Conservation (phyloP, 345 rosid genomes). For the Salix purpurea region DNA sequence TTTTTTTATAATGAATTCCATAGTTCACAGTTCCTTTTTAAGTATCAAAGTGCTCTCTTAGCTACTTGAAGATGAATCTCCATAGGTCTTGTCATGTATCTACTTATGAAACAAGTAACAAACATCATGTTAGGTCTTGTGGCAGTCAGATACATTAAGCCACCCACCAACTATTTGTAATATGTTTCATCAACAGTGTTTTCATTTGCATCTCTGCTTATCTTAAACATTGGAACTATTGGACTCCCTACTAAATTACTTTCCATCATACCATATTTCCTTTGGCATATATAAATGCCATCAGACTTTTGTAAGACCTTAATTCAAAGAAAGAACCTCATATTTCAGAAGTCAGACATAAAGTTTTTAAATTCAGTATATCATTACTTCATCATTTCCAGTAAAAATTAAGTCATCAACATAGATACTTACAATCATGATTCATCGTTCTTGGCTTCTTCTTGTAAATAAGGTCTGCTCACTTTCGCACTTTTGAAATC, state of each 20-base stretch:
- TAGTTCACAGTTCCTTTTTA: neutral
- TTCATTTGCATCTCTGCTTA: neutral
- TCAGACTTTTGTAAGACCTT: neutral
- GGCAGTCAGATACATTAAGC: neutral
- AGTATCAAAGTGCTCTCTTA: neutral
- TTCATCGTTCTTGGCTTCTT: neutral
- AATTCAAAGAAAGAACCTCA: neutral
- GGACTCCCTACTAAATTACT: neutral
- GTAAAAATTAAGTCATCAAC: too few relatives aligned
- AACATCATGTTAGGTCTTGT: neutral
- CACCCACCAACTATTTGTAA: neutral
- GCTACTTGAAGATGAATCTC: neutral
- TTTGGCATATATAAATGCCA: neutral
- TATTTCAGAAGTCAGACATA: neutral
- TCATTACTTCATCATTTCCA: neutral
- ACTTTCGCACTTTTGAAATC: neutral
- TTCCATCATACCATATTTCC: neutral
- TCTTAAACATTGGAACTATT: neutral
- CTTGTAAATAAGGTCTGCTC: neutral
- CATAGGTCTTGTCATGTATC: neutral
- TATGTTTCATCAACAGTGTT: neutral
- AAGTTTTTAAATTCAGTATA: too few relatives aligned
- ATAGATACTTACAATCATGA: neutral
- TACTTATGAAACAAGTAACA: neutral
- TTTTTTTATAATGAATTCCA: too few relatives aligned